Base-by-base conservation (phyloP, 768 basidiomycete genomes). In the Kwoniella bestiolae region DNA sequence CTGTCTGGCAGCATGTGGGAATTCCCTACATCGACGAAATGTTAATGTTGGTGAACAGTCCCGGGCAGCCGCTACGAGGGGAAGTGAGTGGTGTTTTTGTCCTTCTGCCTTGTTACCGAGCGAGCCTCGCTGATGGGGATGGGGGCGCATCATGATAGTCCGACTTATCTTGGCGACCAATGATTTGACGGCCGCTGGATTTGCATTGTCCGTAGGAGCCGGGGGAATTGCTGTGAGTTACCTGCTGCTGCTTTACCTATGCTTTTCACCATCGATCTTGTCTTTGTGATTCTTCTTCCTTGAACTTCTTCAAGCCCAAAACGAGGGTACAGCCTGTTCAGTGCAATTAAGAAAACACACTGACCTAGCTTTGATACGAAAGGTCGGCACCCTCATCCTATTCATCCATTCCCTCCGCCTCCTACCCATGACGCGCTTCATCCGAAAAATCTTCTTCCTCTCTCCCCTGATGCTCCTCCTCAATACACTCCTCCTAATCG, bases 321-420 rank as follows among this genome's bases (percentile, higher is more conserved):
- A 5, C 34, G 29, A 14, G 29, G n/a, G n/a, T n/a, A n/a, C n/a
- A n/a, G n/a, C n/a, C n/a, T n/a, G n/a, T n/a, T n/a, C n/a, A n/a
- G n/a, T n/a, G n/a, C n/a, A n/a, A n/a, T n/a, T n/a, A n/a, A n/a
- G n/a, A n/a, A n/a, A n/a, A n/a, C n/a, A n/a, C n/a, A n/a, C n/a
- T n/a, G n/a, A n/a, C n/a, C n/a, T n/a, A n/a, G n/a, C n/a, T n/a
- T 29, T n/a, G 23, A 25, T n/a, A 7, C 3, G 23, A 23, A 47
- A 68, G 67, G 67, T 69, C 45, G 59, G 59, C 25, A 65, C 67
- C 5, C 51, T 69, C 32, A 64, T 69, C 52, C 45, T 69, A 47
- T 57, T 69, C 47, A 23, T 69, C 6, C 44, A 65, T 51, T 65
- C 67, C 26, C 46, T 69, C 16, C 59, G 56, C 25, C 25, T 65